Evolutionary conservation across 495 filamentous ascomycete genomes (phyloP), one percentile per base, ranked within the genome.

Genomic region (Penicilliopsis zonata): DNA sequence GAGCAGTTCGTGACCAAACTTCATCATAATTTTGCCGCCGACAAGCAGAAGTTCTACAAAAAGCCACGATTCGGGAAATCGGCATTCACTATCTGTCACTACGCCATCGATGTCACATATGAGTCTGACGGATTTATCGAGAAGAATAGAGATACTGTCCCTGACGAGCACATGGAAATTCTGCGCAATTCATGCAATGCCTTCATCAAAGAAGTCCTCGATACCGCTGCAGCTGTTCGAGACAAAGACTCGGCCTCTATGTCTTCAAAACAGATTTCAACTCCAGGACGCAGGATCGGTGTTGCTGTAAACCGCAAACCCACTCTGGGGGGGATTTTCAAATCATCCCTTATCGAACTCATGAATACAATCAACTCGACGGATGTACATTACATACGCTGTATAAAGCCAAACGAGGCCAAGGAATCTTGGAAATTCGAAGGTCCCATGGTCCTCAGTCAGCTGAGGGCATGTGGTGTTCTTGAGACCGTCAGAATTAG

Each of bases 61-160:
- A 96, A 94, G 53, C 92, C 90, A 17, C 70, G 90, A 31, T 96
- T 99, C 48, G 90, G 92, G 36, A 96, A 95, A 57, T 94, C 90
- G 16, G 70, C 90, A 0, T 99, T 99, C 57, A 96, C 92, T 25
- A 86, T 99, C 28, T 96, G 92, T 57, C 90, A 99, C 65, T 99
- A 99, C 66, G 90, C 90, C 30, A 70, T 96, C 38, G 92, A 96
- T 47, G 90, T 99, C 46, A 99, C 90, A 12, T 99, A 99, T 48
- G 90, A 99, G 52, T 95, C 88, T n/a, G 90, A 99, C 50, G 90
- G 92, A 9, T 99, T 99, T 56, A 95, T 99, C 47, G 92, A 99
- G 55, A 99, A 99, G 71, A 99, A 99, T 52, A 74, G 90, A 46
- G 90, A 99, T 55, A 99, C 90, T 16, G 90, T 99, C 27, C 90